A percentile compares a stretch with the other conserved stretches of the same genome.
Evolutionary conservation across 192 early-diverging fungal species (phyloP).

Genomic region (Diversispora epigaea): DNA sequence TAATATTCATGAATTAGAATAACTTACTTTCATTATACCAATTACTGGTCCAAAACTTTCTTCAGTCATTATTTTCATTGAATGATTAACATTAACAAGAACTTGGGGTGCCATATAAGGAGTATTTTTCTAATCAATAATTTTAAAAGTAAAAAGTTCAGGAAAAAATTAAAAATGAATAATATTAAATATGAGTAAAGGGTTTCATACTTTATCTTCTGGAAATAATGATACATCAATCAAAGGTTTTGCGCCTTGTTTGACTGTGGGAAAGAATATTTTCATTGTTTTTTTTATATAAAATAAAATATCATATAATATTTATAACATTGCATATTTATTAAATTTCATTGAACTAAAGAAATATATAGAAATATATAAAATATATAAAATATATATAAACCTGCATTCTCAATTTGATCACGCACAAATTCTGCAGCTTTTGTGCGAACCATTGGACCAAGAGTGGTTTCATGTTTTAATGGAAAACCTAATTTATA

Average conservation of each 20-base stretch:
- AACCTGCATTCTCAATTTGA: slow-evolving; percentile 69
- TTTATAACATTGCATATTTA: background rate
- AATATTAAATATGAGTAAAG: background rate
- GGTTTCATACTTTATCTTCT: slow-evolving; percentile 45
- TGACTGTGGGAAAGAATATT: slow-evolving; percentile 39
- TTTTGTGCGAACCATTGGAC: slow-evolving; percentile 69
- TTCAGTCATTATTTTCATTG: slow-evolving; percentile 75
- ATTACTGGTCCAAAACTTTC: slow-evolving; percentile 85
- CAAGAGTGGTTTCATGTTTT: slow-evolving; percentile 61
- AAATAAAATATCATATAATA: too few relatives aligned
- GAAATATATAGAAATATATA: background rate
- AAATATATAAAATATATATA: background rate
- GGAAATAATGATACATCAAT: slow-evolving; percentile 61
- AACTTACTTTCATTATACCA: slow-evolving; percentile 68
- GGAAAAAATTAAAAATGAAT: background rate
- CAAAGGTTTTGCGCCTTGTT: slow-evolving; percentile 64
- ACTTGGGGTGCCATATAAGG: slow-evolving; percentile 76
- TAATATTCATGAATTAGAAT: background rate
- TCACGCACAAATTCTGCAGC: slow-evolving; percentile 69
- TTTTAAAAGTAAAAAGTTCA: background rate
- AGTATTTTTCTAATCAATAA: slow-evolving; percentile 43
- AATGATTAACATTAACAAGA: slow-evolving; percentile 70
- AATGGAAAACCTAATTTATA: slow-evolving; percentile 73
- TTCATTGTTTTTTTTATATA: too few relatives aligned
- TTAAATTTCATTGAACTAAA: background rate